Conservation (phyloP, 768 basidiomycete species). For the Strobilomyces dryophilus region DNA sequence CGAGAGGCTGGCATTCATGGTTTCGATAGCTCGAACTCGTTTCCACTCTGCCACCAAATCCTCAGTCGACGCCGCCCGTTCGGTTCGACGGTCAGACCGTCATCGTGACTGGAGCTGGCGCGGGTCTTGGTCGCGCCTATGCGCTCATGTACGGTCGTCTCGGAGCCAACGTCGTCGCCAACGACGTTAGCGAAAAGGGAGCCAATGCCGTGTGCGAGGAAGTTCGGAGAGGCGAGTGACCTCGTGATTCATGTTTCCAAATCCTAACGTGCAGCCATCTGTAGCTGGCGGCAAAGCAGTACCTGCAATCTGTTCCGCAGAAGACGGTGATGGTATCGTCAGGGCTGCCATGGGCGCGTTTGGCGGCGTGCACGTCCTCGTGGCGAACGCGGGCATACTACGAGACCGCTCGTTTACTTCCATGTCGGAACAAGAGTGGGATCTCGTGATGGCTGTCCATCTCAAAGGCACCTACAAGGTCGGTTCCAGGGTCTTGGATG, state of each 20-base stretch:
- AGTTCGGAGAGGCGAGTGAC: slow-evolving; percentile 61
- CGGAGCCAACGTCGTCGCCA: slow-evolving; percentile 96
- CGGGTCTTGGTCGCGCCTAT: slow-evolving; percentile 89
- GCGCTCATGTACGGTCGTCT: slow-evolving; percentile 87
- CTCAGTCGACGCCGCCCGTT: slow-evolving; percentile 64
- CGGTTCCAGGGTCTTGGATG: slow-evolving; percentile 1
- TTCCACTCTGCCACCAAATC: slow-evolving; percentile 59
- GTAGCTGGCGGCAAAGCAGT: slow-evolving; percentile 86
- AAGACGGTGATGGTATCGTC: slow-evolving; percentile 88
- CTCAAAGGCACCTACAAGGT: slow-evolving; percentile 91
- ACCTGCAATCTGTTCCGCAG: slow-evolving; percentile 79
- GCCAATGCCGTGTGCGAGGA: slow-evolving; percentile 86
- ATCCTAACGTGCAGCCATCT: background rate
- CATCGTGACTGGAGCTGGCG: slow-evolving; percentile 92
- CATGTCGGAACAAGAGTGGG: slow-evolving; percentile 93
- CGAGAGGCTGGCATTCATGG: background rate
- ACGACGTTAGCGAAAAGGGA: slow-evolving; percentile 86
- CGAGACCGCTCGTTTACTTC: slow-evolving; percentile 90
- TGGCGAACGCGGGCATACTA: slow-evolving; percentile 92
- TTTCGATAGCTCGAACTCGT: slow-evolving; percentile 55
- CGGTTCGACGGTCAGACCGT: slow-evolving; percentile 88
- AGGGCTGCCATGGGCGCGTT: slow-evolving; percentile 84
- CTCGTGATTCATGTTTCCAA: background rate
- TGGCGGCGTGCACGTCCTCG: slow-evolving; percentile 80
- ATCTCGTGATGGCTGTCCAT: slow-evolving; percentile 84